phyloP scores from a whole-genome alignment of 257 asterid genomes.

The Nicotiana attenuata region DNA sequence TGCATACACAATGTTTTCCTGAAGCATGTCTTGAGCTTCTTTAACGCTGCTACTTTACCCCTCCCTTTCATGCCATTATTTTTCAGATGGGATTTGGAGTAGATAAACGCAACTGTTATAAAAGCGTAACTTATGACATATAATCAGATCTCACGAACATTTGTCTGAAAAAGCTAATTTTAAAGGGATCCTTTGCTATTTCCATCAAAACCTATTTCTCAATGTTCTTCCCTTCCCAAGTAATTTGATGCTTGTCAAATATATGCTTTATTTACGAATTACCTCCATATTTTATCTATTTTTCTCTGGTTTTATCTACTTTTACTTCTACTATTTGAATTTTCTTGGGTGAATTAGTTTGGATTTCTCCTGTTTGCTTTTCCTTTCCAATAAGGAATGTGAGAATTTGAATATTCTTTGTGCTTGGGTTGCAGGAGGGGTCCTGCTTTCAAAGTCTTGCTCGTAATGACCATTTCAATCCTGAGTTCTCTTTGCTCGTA shows the following conservation, averaged over 20 bases:
- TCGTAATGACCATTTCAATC: constrained; percentile 57
- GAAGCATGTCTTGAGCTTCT: neutral
- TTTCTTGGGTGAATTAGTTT: neutral
- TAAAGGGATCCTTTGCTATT: neutral
- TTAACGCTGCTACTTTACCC: neutral
- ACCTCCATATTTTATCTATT: neutral
- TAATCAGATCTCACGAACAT: neutral
- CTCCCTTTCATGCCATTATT: neutral
- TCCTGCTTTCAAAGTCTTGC: constrained; percentile 63
- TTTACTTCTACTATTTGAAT: neutral
- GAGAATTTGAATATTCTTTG: neutral
- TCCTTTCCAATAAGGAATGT: neutral
- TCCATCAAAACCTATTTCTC: neutral
- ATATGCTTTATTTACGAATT: neutral
- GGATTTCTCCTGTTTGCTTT: neutral
- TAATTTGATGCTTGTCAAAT: constrained; percentile 5
- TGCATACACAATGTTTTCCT: neutral
- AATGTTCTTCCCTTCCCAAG: neutral
- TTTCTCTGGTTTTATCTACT: neutral
- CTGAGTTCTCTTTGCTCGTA: constrained; percentile 76
- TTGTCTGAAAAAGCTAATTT: neutral
- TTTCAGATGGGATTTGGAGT: neutral
- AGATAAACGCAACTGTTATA: neutral
- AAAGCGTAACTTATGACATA: neutral
- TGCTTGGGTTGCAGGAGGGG: constrained; percentile 60